Percentiles rank a stretch among this genome's conserved stretches.
These are phyloP conservation scores for Saccharomycopsis fodiens DNA, from an alignment of 805 yeast species.

Conservation along the genomic window DNA sequence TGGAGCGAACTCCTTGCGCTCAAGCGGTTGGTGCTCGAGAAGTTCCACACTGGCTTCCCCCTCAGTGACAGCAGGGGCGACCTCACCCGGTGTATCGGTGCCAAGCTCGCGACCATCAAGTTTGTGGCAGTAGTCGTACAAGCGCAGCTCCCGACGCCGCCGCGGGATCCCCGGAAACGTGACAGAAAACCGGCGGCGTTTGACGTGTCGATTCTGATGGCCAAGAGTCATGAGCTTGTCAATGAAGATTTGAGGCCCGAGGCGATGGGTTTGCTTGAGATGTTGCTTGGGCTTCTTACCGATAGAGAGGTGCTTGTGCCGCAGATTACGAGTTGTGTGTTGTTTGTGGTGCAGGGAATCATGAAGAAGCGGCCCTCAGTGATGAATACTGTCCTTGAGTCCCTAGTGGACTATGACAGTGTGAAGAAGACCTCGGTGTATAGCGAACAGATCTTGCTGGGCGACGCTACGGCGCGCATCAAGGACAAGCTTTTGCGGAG, in stretches of 20 bases:
- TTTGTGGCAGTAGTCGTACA: conserved; percentile 55
- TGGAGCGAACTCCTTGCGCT: conserved; percentile 4
- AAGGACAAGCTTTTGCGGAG: conserved; percentile 44
- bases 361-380: conserved; percentile 59
- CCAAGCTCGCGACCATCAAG: conserved; percentile 64
- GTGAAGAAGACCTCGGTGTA: conserved; percentile 25
- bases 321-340: conserved; percentile 56
- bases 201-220: conserved; percentile 41
- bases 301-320: conserved; percentile 49
- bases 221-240: conserved; percentile 60
- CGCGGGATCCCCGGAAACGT: conserved; percentile 23
- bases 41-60: neutral
- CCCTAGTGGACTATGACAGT: conserved; percentile 30
- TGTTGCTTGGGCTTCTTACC: conserved; percentile 47
- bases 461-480: conserved; percentile 23
- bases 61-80: conserved; percentile 25
- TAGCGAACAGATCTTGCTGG: conserved; percentile 25
- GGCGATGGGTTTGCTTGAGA: conserved; percentile 60
- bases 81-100: conserved; percentile 42
- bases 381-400: conserved; percentile 43
- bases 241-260: conserved; percentile 58
- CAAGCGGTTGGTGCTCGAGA: conserved; percentile 1
- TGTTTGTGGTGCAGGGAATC: conserved; percentile 56
- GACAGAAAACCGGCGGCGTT: conserved; percentile 5
- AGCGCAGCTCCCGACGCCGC: conserved; percentile 38